These are phyloP conservation scores for Parasitella parasitica DNA, from an alignment of 371 early-diverging fungal species.

Conservation along the genomic window DNA sequence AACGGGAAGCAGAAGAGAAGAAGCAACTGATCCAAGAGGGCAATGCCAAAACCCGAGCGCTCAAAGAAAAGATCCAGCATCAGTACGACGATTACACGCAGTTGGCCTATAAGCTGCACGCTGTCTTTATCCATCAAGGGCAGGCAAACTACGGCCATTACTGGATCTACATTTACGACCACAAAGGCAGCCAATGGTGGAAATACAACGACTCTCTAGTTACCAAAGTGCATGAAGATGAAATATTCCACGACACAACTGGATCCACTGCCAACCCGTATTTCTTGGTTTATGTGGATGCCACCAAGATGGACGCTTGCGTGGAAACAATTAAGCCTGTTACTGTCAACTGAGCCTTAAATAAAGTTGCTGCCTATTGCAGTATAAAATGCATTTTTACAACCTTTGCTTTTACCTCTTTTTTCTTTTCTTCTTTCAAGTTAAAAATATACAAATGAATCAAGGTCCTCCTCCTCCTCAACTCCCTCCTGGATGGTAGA, in stretches of 20 bases:
- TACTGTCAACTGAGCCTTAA: not conserved
- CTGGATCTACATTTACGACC: conserved; percentile 82
- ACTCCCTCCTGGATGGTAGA: conserved; percentile 33
- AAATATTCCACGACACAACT: conserved; percentile 56
- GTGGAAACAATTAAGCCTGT: conserved; percentile 30
- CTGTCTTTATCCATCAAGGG: conserved; percentile 73
- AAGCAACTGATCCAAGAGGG: conserved; percentile 14
- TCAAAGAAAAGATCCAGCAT: conserved; percentile 19
- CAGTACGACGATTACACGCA: conserved; percentile 44
- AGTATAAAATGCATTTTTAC: not conserved
- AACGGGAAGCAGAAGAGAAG: conserved; percentile 18
- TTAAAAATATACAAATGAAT: conserved; percentile 7
- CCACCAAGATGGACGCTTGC: conserved; percentile 20
- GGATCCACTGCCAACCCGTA: conserved; percentile 68
- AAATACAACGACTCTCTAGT: conserved; percentile 82
- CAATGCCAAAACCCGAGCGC: conserved; percentile 10
- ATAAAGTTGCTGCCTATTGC: no score
- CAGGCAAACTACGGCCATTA: conserved; percentile 87
- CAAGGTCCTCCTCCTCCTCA: conserved; percentile 16
- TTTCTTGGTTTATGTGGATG: conserved; percentile 61
- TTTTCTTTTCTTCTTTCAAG: not conserved
- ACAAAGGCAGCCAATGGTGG: conserved; percentile 67
- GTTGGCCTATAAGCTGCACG: conserved; percentile 60
- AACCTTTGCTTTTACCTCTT: not conserved
- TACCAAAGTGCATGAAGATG: conserved; percentile 55